A percentile compares a stretch with the other conserved stretches of the same genome.
These are phyloP conservation scores for Fistulina hepatica DNA, from an alignment of 1,284 basidiomycete species.

Conservation along the genomic window DNA sequence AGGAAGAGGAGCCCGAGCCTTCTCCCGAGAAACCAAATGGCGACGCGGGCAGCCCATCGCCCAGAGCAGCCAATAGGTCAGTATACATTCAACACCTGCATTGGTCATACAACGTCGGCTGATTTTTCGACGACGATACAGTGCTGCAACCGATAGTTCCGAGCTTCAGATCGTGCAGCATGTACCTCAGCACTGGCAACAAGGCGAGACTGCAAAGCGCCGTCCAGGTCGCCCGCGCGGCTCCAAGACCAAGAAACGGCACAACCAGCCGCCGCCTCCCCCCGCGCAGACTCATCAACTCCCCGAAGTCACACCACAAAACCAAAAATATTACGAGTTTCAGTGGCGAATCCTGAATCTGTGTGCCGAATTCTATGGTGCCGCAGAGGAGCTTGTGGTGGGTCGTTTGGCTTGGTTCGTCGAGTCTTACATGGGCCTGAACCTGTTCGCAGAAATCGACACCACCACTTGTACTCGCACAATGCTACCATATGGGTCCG, in stretches of 20 bases:
- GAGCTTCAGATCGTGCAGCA: conserved; percentile 7
- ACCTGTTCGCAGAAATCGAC: conserved; percentile 48
- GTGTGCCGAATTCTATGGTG: conserved; percentile 73
- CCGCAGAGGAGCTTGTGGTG: conserved; percentile 72
- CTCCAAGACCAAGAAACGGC: conserved; percentile 55
- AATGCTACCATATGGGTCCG: conserved; percentile 67
- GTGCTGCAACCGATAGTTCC: conserved; percentile 11
- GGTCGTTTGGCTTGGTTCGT: conserved; percentile 23
- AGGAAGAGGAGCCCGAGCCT: conserved; percentile 57
- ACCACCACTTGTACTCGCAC: conserved; percentile 59
- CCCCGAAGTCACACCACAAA: conserved; percentile 48
- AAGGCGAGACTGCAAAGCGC: conserved; percentile 34
- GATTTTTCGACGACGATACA: not conserved
- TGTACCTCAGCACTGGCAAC: conserved; percentile 9
- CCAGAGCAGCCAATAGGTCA: conserved; percentile 28
- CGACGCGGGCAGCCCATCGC: conserved; percentile 56
- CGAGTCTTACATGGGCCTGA: conserved; percentile 11
- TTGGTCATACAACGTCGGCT: not conserved
- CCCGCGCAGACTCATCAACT: conserved; percentile 22
- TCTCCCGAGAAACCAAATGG: too few relatives aligned
- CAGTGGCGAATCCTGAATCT: conserved; percentile 73
- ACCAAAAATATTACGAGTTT: conserved; percentile 73
- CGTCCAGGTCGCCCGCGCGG: conserved; percentile 63
- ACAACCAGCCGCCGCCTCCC: conserved; percentile 23
- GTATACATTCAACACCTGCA: conserved; percentile 20